Percentiles rank a stretch among this genome's conserved stretches.
Conservation (phyloP, 2,329 filamentous ascomycete species). For the Xylariaceae sp. region DNA sequence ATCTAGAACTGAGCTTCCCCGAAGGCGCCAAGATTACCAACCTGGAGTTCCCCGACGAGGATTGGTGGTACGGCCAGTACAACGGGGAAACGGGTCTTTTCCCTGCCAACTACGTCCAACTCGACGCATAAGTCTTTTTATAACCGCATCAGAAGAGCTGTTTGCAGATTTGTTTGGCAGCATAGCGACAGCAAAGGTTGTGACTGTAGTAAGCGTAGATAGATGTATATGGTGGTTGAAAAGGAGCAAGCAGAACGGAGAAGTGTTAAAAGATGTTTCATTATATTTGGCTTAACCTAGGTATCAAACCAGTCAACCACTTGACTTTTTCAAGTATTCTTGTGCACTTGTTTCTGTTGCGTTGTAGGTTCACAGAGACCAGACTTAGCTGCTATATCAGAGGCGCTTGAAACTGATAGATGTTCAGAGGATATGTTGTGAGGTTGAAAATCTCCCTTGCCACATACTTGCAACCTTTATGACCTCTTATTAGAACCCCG, state of each 20-base stretch:
- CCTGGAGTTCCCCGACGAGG: conserved; percentile 93
- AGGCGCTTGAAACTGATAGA: too few relatives aligned
- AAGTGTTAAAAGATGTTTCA: conserved; percentile 5
- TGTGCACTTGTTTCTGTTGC: not conserved
- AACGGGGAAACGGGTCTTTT: conserved; percentile 78
- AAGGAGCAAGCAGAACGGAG: conserved; percentile 9
- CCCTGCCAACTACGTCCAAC: conserved; percentile 65
- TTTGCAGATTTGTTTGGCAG: conserved; percentile 8
- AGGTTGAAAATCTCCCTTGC: too few relatives aligned
- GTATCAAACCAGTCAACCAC: not conserved
- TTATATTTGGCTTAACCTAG: not conserved
- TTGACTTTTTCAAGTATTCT: not conserved
- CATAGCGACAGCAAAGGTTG: conserved; percentile 13
- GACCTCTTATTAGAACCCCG: too few relatives aligned
- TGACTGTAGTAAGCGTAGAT: conserved; percentile 11
- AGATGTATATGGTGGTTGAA: conserved; percentile 10
- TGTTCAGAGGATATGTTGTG: too few relatives aligned
- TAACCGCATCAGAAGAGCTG: not conserved
- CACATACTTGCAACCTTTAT: too few relatives aligned
- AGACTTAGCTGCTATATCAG: too few relatives aligned
- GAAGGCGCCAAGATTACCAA: conserved; percentile 78
- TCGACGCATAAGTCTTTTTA: conserved; percentile 36
- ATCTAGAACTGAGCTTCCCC: conserved; percentile 68
- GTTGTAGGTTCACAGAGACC: not conserved
- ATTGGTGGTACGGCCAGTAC: conserved; percentile 96